phyloP scores from a whole-genome alignment of 2,329 filamentous ascomycete genomes.

The Anthostomella pinea region DNA sequence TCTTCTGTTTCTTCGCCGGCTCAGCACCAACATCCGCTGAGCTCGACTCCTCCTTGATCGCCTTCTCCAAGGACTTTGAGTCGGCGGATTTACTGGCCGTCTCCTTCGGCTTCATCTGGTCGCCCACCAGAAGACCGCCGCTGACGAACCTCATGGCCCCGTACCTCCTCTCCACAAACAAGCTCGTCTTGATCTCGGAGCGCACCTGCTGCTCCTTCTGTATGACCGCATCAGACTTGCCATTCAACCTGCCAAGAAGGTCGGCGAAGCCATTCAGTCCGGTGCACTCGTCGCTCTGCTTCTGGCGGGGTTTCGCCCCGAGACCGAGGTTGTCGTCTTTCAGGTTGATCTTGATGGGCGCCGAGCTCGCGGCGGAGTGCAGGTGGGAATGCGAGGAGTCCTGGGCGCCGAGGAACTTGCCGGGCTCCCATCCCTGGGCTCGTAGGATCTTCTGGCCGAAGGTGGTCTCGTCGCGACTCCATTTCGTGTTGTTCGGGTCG shows the following conservation, averaged over 20 bases:
- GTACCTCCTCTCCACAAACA: slow-evolving; percentile 73
- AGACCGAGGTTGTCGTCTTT: slow-evolving; percentile 92
- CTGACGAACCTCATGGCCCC: slow-evolving; percentile 82
- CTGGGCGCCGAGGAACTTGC: slow-evolving; percentile 75
- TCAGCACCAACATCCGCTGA: slow-evolving; percentile 15
- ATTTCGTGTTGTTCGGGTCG: slow-evolving; percentile 95
- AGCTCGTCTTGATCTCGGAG: slow-evolving; percentile 67
- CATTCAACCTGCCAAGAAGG: slow-evolving; percentile 84
- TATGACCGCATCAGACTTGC: slow-evolving; percentile 72
- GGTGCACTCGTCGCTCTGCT: slow-evolving; percentile 73
- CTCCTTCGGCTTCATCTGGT: slow-evolving; percentile 47
- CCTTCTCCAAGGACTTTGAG: slow-evolving; percentile 41
- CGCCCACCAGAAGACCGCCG: slow-evolving; percentile 69
- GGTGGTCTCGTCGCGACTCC: slow-evolving; percentile 75
- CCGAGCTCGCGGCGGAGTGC: slow-evolving; percentile 76
- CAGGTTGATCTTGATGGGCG: slow-evolving; percentile 78
- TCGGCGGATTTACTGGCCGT: slow-evolving; percentile 26
- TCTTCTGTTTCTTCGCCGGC: slow-evolving; percentile 35
- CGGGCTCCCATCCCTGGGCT: slow-evolving; percentile 86
- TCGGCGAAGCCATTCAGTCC: slow-evolving; percentile 85
- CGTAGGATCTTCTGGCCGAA: slow-evolving; percentile 91
- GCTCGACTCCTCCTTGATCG: slow-evolving; percentile 23
- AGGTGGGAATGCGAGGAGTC: slow-evolving; percentile 71
- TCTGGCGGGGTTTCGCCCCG: slow-evolving; percentile 66
- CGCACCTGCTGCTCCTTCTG: slow-evolving; percentile 66